Base-by-base conservation (phyloP, 805 yeast species). In the Saccharomycopsis javanensis region DNA sequence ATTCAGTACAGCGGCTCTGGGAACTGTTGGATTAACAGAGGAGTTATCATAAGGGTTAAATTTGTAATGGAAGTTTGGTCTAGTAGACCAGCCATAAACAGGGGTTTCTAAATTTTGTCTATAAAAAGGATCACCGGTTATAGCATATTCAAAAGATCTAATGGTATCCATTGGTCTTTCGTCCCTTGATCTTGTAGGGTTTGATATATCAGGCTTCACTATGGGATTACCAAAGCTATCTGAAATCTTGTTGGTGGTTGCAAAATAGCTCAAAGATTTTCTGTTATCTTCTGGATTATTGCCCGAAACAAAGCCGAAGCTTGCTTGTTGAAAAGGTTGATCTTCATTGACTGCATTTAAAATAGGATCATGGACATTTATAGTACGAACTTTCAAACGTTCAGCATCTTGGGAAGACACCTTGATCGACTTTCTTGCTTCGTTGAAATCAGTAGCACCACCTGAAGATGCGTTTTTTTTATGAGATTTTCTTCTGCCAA, bases 131-230 rank as follows among this genome's bases (percentile, higher is more conserved):
- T 94, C 99, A 56, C 96, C 96, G 4, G 96, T 88, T 62, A 92
- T 89, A 37, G 97, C 85, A 68, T 86, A 94, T 74, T 94, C 98
- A 70, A 94, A 94, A 5, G 88, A 78, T 64, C 98, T 79, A 66
- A 94, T 91, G 1, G 99, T 94, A 70, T 95, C 99, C 67, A 94
- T 74, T 2, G 99, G 99, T 65, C 99, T 81, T 72, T 94, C 99
- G 69, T 91, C 92, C 70, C 99, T 80, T 18, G 86, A 72, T 66
- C 99, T 79, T 4, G 97, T 84, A 25, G 99, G 99, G 68, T 94
- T 94, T 34, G 96, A 89, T 64, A 86, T 76, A 69, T 94, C 99
- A 5, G 95, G 88, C 62, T 81, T 81, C 2, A 68, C 67, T 65
- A 94, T 94, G 5, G 85, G 81, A 60, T 80, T 80, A 23, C 99